Evolutionary conservation across 1,139 yeast genomes (phyloP).

Genomic region (Candida labiduridarum): DNA sequence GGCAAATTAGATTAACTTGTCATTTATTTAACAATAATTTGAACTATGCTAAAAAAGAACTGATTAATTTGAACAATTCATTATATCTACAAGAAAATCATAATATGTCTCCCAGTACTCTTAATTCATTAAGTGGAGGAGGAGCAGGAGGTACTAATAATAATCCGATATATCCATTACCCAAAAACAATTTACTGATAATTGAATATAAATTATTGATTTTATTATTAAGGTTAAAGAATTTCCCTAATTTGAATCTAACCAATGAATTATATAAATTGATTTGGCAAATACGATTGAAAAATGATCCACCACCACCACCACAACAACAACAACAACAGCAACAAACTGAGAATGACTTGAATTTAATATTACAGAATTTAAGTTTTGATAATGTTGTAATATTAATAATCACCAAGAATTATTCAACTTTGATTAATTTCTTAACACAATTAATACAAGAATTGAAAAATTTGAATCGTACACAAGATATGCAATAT

Average conservation of each 20-base stretch:
- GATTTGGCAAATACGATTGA: conserved; percentile 39
- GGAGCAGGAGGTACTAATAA: not conserved
- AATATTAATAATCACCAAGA: conserved; percentile 33
- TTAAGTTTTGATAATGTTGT: conserved; percentile 38
- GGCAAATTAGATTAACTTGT: conserved; percentile 43
- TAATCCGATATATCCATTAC: conserved; percentile 36
- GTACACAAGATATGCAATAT: conserved; percentile 12
- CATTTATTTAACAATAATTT: conserved; percentile 34
- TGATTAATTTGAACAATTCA: conserved; percentile 39
- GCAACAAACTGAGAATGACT: not conserved
- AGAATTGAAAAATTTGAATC: conserved; percentile 16
- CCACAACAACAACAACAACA: conserved; percentile 1
- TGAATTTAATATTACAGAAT: conserved; percentile 24
- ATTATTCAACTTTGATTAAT: conserved; percentile 31
- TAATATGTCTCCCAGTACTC: conserved; percentile 11
- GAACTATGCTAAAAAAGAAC: conserved; percentile 39
- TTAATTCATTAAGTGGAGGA: not conserved
- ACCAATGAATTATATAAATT: conserved; percentile 45
- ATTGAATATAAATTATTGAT: conserved; percentile 27
- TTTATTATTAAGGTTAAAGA: conserved; percentile 37
- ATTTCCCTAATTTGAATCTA: conserved; percentile 37
- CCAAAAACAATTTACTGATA: conserved; percentile 28
- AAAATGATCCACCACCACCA: no score
- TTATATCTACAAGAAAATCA: conserved; percentile 37
- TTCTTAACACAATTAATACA: conserved; percentile 26